Evolutionary conservation across 1,284 basidiomycete genomes (phyloP).

Genomic region (Testicularia cyperi): DNA sequence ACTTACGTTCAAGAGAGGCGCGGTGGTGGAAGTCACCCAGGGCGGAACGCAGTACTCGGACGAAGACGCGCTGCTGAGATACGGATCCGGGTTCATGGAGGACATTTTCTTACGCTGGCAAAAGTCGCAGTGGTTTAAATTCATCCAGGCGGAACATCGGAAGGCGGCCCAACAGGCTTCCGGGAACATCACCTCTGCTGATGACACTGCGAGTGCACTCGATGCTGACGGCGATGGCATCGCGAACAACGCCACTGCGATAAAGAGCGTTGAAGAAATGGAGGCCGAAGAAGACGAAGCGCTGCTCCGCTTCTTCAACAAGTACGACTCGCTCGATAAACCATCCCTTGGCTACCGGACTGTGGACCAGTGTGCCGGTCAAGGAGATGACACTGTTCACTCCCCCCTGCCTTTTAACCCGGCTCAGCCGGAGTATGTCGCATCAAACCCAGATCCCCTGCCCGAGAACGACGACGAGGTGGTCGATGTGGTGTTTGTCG

Average conservation of each 20-base stretch:
- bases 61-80: slow-evolving; percentile 21
- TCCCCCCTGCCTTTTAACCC: slow-evolving; percentile 39
- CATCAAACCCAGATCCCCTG: slow-evolving; percentile 31
- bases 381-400: slow-evolving; percentile 54
- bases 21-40: slow-evolving; percentile 32
- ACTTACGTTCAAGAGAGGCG: slow-evolving; percentile 24
- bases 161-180: slow-evolving; percentile 10
- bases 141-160: slow-evolving; percentile 22
- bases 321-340: slow-evolving; percentile 30
- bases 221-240: slow-evolving; percentile 11
- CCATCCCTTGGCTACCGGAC: slow-evolving; percentile 58
- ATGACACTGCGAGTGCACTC: slow-evolving; percentile 10
- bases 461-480: slow-evolving; percentile 20
- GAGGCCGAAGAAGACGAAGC: slow-evolving; percentile 37
- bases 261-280: slow-evolving; percentile 19
- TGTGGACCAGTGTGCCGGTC: slow-evolving; percentile 42
- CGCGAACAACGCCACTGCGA: not conserved
- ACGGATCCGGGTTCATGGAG: slow-evolving; percentile 22
- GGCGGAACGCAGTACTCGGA: slow-evolving; percentile 25
- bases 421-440: slow-evolving; percentile 54
- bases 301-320: slow-evolving; percentile 20
- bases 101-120: slow-evolving; percentile 38
- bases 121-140: slow-evolving; percentile 37
- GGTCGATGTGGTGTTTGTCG: slow-evolving; percentile 45
- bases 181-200: no score